Conservation (phyloP, 176 grass and related monocot genomes). For the Phragmites australis region DNA sequence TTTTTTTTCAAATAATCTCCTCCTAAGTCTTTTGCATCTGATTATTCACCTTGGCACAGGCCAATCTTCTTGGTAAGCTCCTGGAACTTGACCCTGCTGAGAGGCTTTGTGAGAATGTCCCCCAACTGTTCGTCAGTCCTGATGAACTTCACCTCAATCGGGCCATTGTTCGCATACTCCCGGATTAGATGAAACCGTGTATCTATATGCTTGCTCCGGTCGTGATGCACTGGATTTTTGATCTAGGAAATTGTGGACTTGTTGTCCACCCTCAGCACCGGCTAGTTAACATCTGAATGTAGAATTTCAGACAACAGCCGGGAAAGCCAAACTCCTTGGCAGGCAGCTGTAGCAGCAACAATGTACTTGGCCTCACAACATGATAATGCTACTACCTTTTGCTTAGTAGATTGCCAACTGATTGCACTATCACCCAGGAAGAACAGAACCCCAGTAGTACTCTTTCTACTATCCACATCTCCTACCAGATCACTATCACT, state of each 20-base stretch:
- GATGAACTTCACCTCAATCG: neutral
- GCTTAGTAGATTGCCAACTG: neutral
- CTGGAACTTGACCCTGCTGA: neutral
- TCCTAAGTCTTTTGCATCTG: too few species aligned
- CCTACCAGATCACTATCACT: neutral
- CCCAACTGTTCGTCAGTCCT: neutral
- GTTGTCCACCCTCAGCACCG: neutral
- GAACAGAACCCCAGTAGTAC: neutral
- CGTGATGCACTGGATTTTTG: neutral
- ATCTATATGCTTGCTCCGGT: neutral
- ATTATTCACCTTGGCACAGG: too few species aligned
- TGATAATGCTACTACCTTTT: neutral
- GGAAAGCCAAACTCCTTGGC: neutral
- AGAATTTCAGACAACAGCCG: neutral
- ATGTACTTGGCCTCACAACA: neutral
- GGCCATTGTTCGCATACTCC: neutral
- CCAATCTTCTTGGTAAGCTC: neutral
- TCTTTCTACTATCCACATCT: neutral
- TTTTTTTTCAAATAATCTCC: too few species aligned
- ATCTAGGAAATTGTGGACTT: neutral
- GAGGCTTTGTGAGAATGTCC: neutral
- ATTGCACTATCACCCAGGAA: neutral
- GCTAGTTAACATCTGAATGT: accelerated
- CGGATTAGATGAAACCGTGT: neutral
- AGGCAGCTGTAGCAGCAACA: neutral